phyloP scores from a whole-genome alignment of 768 basidiomycete species.

The Suillus luteus region DNA sequence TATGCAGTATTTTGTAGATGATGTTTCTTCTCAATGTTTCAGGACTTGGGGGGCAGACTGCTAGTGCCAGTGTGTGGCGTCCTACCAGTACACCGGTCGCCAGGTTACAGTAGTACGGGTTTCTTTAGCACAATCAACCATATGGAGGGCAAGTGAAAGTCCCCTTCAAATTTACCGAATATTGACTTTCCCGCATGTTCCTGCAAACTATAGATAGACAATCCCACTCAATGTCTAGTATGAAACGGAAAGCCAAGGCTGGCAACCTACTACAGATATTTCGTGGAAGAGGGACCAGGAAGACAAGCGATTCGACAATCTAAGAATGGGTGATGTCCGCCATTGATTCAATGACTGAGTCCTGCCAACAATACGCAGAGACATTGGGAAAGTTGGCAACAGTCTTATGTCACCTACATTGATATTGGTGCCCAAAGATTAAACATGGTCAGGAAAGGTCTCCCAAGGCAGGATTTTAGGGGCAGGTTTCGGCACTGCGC shows the following conservation, averaged over 20 bases:
- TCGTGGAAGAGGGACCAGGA: constrained; percentile 1
- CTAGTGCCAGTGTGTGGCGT: background rate
- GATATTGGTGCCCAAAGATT: background rate
- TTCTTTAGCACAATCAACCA: background rate
- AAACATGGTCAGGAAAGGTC: too few species aligned
- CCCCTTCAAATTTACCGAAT: background rate
- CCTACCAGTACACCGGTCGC: background rate
- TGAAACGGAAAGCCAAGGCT: background rate
- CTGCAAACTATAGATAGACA: background rate
- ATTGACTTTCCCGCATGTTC: background rate
- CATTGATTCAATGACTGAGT: background rate
- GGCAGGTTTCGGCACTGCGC: too few species aligned
- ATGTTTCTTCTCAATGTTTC: background rate
- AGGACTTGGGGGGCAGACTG: background rate
- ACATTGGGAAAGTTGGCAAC: background rate
- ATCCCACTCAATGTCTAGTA: background rate
- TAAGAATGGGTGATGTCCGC: background rate
- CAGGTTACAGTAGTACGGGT: background rate
- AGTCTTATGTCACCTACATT: background rate
- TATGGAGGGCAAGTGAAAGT: background rate
- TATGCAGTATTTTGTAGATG: background rate
- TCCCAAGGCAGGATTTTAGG: too few species aligned
- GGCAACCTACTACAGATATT: constrained; percentile 1
- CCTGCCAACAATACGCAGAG: background rate
- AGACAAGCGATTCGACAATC: background rate